Percentiles rank a stretch among this genome's conserved stretches.
phyloP scores from a whole-genome alignment of 768 basidiomycete species.

The Tulasnella sp. region DNA sequence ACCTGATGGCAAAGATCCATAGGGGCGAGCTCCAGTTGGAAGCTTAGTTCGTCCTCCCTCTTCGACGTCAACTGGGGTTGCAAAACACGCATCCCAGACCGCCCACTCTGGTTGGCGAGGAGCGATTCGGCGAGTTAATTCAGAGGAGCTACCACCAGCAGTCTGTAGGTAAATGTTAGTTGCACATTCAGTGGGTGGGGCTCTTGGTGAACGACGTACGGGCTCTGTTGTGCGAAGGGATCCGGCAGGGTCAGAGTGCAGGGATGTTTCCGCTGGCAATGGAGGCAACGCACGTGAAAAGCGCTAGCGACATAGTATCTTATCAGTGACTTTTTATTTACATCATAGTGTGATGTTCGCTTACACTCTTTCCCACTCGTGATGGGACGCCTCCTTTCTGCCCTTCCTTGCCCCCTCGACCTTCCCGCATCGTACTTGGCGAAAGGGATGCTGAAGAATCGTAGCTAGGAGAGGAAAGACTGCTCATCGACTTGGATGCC shows the following conservation, averaged over 20 bases:
- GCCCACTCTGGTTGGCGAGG: not conserved
- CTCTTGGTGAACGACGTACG: not conserved
- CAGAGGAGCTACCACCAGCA: not conserved
- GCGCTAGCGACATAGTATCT: not conserved
- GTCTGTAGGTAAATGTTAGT: not conserved
- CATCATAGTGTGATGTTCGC: not conserved
- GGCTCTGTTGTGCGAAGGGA: not conserved
- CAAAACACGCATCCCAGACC: not conserved
- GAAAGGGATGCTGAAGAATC: not conserved
- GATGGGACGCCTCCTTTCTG: not conserved
- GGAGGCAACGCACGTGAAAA: constrained; percentile 9
- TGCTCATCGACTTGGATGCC: not conserved
- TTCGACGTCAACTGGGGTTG: not conserved
- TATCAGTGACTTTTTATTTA: not conserved
- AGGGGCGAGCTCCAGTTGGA: not conserved
- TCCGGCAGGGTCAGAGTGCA: not conserved
- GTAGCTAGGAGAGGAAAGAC: not conserved
- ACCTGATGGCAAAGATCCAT: not conserved
- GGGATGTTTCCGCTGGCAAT: not conserved
- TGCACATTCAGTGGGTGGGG: not conserved
- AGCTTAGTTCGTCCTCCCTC: not conserved
- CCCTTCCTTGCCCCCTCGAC: not conserved
- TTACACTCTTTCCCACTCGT: not conserved
- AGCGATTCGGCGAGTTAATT: not conserved
- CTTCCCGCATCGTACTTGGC: not conserved